Percentiles rank a stretch among this genome's conserved stretches.
Evolutionary conservation across 495 filamentous ascomycete genomes (phyloP).

Genomic region (Daldinia decipiens): DNA sequence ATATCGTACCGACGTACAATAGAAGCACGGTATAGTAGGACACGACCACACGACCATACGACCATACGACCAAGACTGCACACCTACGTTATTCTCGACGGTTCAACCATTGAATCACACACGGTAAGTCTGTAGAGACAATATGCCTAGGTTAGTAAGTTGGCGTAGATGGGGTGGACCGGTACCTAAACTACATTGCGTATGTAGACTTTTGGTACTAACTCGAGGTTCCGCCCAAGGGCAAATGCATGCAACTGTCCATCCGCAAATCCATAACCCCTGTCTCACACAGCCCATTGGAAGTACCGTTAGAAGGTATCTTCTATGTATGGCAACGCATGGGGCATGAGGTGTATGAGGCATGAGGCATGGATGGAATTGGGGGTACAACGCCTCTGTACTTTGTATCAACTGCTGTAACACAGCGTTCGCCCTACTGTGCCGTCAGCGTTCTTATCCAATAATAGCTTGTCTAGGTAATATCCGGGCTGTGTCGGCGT

Average conservation of each 20-base stretch:
- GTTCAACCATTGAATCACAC: neutral
- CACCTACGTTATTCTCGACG: neutral
- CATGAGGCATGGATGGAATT: neutral
- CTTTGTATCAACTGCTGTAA: slow-evolving; percentile 6
- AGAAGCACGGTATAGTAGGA: slow-evolving; percentile 6
- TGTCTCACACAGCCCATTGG: slow-evolving; percentile 46
- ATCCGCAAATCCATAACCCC: slow-evolving; percentile 56
- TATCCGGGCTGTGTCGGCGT: slow-evolving; percentile 24
- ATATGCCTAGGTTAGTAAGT: neutral
- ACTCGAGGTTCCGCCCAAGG: slow-evolving; percentile 38
- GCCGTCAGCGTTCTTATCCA: slow-evolving; percentile 8
- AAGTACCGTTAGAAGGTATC: slow-evolving; percentile 18
- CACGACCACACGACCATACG: slow-evolving; percentile 1
- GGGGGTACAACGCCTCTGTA: neutral
- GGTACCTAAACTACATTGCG: neutral
- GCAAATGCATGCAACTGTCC: slow-evolving; percentile 51
- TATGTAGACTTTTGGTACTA: neutral
- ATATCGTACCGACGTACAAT: slow-evolving; percentile 6
- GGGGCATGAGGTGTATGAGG: neutral
- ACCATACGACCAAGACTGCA: neutral
- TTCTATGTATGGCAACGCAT: slow-evolving; percentile 3
- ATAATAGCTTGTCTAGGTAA: slow-evolving; percentile 9
- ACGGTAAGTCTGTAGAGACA: neutral
- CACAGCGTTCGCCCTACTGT: slow-evolving; percentile 17
- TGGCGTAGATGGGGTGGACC: neutral